Evolutionary conservation across 2,329 filamentous ascomycete species (phyloP).

Genomic region (Volutella citrinella): DNA sequence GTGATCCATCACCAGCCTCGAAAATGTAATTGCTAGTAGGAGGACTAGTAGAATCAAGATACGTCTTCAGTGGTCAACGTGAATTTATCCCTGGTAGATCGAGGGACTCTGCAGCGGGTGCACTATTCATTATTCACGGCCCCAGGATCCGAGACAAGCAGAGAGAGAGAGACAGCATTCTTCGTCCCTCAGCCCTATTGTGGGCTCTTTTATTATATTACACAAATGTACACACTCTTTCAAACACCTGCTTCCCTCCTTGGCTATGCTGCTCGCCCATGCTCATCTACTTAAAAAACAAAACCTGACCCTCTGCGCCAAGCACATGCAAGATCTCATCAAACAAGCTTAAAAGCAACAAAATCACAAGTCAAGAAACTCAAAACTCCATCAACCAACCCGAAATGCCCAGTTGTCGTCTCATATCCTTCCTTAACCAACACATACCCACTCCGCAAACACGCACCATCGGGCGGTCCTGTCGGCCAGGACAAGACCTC

Average conservation of each 20-base stretch:
- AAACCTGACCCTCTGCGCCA: conserved; percentile 5
- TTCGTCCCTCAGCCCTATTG: no score
- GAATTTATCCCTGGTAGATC: no score
- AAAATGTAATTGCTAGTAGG: no score
- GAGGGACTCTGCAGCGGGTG: no score
- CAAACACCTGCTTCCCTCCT: conserved; percentile 7
- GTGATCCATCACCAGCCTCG: no score
- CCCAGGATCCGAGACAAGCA: no score
- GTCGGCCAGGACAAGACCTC: conserved; percentile 78
- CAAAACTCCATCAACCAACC: conserved; percentile 17
- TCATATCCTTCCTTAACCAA: conserved; percentile 28
- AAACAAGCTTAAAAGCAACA: conserved; percentile 8
- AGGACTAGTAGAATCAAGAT: no score
- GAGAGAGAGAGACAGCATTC: no score
- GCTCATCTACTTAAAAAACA: conserved; percentile 3
- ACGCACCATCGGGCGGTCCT: conserved; percentile 85
- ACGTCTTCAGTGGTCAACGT: no score
- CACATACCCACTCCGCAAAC: conserved; percentile 82
- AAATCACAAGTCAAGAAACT: conserved; percentile 14
- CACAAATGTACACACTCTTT: conserved; percentile 10
- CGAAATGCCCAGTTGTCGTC: conserved; percentile 6
- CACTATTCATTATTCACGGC: no score
- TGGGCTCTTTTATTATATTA: conserved; percentile 5
- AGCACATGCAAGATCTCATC: conserved; percentile 7
- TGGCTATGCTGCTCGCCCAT: conserved; percentile 7